Base-by-base conservation (phyloP, 2,329 filamentous ascomycete genomes). In the Nemania serpens region DNA sequence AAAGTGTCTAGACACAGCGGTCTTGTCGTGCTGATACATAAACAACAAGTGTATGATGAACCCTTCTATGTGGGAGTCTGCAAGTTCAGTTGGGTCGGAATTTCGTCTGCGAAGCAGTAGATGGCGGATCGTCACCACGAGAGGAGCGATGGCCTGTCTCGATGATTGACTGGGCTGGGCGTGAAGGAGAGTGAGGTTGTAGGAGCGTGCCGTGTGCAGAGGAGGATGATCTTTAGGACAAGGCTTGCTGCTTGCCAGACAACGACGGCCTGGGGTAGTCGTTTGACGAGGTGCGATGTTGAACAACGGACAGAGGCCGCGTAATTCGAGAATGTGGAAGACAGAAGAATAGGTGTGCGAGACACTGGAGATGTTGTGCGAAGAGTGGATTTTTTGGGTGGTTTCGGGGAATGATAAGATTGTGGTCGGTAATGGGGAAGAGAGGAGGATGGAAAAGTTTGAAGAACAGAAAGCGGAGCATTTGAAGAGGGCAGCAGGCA, bases 1-100 rank as follows among this genome's bases (percentile, higher is more conserved):
- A 83, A 61, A 62, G 66, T 94, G 89, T 91, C 89, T 91, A 88
- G 91, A 93, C 88, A 92, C 88, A 90, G 91, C 87, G 87, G 86
- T 86, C 76, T 84, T 78, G 88, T 90, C 90, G 91, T 91, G 90
- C 91, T 93, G 93, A 97, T 96, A 96, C 93, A 96, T 96, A 96
- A 91, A 96, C 92, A 90, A 66, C 82, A 81, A 77, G 75, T 75
- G 73, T 75, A 70, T 73, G 67, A 70, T 75, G 75, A 67, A 68
- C 70, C 72, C 71, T 69, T 70, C 67, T 71, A 71, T 64, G 71
- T 73, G 67, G 68, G 72, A 61, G 68, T 66, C 53, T 68, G 64
- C 49, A 61, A 55, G 66, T 55, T n/a, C 22, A 51, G 55, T 48
- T 59, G 46, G 45, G 41, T 43, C 53, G 59, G 59, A 36, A 37